These are phyloP conservation scores for Verticillium longisporum DNA, from an alignment of 2,329 filamentous ascomycete genomes.

Conservation along the genomic window DNA sequence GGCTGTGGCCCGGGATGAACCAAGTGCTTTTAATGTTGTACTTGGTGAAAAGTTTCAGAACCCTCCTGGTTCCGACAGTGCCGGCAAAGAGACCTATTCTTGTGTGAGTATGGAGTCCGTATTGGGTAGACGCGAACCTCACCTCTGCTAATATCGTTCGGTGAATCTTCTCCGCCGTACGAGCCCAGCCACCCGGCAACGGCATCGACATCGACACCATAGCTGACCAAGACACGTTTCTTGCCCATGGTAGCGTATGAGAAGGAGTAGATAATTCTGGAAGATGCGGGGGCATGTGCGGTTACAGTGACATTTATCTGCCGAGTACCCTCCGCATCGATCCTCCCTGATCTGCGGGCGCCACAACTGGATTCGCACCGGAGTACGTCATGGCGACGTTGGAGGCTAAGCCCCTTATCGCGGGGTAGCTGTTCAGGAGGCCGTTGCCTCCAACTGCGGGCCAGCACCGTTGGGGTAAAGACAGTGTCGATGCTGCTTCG, in stretches of 20 bases:
- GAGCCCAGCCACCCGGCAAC: conserved; percentile 70
- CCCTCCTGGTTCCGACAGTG: conserved; percentile 55
- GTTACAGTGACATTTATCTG: not conserved
- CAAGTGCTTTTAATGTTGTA: conserved; percentile 61
- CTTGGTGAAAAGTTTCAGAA: conserved; percentile 66
- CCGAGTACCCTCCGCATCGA: no score
- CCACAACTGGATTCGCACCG: no score
- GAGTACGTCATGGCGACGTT: no score
- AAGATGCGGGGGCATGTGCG: not conserved
- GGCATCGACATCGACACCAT: conserved; percentile 70
- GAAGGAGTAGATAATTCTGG: no score
- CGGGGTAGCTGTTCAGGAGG: no score
- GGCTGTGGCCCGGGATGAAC: conserved; percentile 42
- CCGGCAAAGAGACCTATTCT: conserved; percentile 56
- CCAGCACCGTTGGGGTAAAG: no score
- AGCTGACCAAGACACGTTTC: conserved; percentile 36
- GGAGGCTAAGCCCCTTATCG: no score
- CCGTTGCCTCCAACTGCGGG: no score
- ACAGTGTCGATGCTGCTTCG: no score
- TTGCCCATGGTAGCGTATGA: conserved; percentile 22
- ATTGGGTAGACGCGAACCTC: not conserved
- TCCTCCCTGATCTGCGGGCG: no score
- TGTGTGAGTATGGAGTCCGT: not conserved
- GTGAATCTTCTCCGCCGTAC: conserved; percentile 67
- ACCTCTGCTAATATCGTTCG: conserved; percentile 66